A percentile compares a stretch with the other conserved stretches of the same genome.
These are phyloP conservation scores for Ormosia semicastrata DNA, from an alignment of 306 rosid genomes.

Conservation along the genomic window DNA sequence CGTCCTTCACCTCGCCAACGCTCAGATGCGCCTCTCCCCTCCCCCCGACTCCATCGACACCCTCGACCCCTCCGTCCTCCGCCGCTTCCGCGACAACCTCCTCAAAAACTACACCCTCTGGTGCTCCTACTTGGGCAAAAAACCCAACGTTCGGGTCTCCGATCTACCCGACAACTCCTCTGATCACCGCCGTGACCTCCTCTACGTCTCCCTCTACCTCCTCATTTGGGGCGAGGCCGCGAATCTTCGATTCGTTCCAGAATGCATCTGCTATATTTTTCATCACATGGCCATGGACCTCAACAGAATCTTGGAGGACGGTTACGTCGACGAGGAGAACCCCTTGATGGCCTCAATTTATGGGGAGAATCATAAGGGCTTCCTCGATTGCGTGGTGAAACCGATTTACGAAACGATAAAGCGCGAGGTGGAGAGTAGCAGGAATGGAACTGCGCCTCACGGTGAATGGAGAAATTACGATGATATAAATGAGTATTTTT, in stretches of 20 bases:
- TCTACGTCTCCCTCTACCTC: slow-evolving; percentile 72
- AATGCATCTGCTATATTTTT: slow-evolving; percentile 75
- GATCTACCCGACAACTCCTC: slow-evolving; percentile 26
- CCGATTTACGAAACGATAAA: slow-evolving; percentile 66
- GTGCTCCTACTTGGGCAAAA: slow-evolving; percentile 67
- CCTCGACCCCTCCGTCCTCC: slow-evolving; percentile 55
- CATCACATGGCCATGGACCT: slow-evolving; percentile 82
- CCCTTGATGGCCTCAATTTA: slow-evolving; percentile 52
- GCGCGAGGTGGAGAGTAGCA: slow-evolving; percentile 66
- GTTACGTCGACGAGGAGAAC: slow-evolving; percentile 58
- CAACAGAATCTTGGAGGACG: slow-evolving; percentile 62
- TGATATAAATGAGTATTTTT: slow-evolving; percentile 83
- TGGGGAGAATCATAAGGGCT: slow-evolving; percentile 54
- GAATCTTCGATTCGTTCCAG: slow-evolving; percentile 78
- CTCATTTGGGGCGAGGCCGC: slow-evolving; percentile 95
- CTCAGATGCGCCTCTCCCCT: slow-evolving; percentile 83
- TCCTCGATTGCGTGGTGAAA: slow-evolving; percentile 56
- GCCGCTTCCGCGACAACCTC: slow-evolving; percentile 61
- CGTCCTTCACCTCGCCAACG: slow-evolving; percentile 85
- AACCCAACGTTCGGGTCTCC: slow-evolving; percentile 54
- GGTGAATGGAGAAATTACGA: slow-evolving; percentile 82
- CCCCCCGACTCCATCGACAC: slow-evolving; percentile 71
- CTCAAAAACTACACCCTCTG: slow-evolving; percentile 70
- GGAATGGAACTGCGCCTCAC: slow-evolving; percentile 75
- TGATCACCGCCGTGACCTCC: slow-evolving; percentile 76